Base-by-base conservation (phyloP, 495 filamentous ascomycete genomes). In the Penicillium cinerascens region DNA sequence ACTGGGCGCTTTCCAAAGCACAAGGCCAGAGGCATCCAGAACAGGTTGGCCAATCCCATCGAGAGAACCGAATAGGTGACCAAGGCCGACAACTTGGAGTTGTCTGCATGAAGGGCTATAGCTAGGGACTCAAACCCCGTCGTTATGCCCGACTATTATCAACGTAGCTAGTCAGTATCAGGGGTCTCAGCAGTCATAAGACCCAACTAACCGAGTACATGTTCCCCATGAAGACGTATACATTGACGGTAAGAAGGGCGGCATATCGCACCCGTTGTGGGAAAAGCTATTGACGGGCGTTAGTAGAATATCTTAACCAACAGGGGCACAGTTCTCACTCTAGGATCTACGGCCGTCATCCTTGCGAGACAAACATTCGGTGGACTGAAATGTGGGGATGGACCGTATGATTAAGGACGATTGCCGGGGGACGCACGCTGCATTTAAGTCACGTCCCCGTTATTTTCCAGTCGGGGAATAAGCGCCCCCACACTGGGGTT, bases 11-110 rank as follows among this genome's bases (percentile, higher is more conserved):
- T 70, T 13, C 79, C 78, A 41, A 70, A 78, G 21, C 73, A 64
- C 25, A 78, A 70, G 0, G 79, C 71, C 11, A 81, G 49, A 1
- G 78, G 79, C 36, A 77, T 76, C 72, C 77, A 78, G 40, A 79
- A 53, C 7, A 79, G 42, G 8, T 78, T 77, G 1, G 70, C 65
- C 21, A 70, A 43, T 6, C 71, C 71, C 55, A 72, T 65, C 13
- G 67, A 57, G 11, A 74, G 54, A 9, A 74, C 69, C 1, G 69
- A 65, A 41, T 64, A 74, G 5, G 62, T 61, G 33, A 74, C 52
- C 0, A 69, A 35, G n/a, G 63, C 53, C n/a, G 66, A 51, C 7
- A 74, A 42, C 23, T 56, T 36, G 2, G 56, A 41, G 42, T 63
- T 67, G 15, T 41, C 39, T 18, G 64, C 58, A 18, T 56, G 60